Evolutionary conservation across 345 rosid genomes (phyloP).

Genomic region (Salix purpurea): DNA sequence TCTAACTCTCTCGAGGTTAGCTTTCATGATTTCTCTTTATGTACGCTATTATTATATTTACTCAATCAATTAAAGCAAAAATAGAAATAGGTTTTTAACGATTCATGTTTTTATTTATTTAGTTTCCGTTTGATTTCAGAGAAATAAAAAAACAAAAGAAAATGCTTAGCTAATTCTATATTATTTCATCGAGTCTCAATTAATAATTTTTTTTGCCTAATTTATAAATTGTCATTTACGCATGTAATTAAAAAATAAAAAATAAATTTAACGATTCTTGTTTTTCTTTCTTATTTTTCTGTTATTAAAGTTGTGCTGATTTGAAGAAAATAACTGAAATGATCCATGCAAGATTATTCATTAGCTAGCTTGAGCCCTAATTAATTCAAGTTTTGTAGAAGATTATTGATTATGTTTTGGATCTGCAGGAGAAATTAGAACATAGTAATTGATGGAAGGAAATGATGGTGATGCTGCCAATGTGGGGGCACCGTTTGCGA

Average conservation of each 20-base stretch:
- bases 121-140: background rate
- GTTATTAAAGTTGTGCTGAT: background rate
- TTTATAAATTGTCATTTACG: background rate
- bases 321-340: constrained; percentile 1
- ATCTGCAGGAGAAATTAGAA: constrained; percentile 9
- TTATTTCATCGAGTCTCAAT: background rate
- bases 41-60: background rate
- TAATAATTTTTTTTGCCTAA: background rate
- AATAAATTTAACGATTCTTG: background rate
- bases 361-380: background rate
- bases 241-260: background rate
- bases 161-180: background rate
- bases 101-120: background rate
- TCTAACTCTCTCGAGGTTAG: background rate
- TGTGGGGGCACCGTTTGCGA: constrained; percentile 32
- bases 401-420: background rate
- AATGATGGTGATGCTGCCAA: constrained; percentile 34
- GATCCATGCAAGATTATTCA: background rate
- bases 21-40: background rate
- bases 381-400: background rate
- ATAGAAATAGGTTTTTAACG: background rate
- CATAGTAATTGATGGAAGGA: constrained; percentile 32
- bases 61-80: background rate
- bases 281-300: background rate
- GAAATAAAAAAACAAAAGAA: background rate